Percentiles rank a stretch among this genome's conserved stretches.
These are phyloP conservation scores for Puccinia novopanici DNA, from an alignment of 1,284 basidiomycete genomes.

Conservation along the genomic window DNA sequence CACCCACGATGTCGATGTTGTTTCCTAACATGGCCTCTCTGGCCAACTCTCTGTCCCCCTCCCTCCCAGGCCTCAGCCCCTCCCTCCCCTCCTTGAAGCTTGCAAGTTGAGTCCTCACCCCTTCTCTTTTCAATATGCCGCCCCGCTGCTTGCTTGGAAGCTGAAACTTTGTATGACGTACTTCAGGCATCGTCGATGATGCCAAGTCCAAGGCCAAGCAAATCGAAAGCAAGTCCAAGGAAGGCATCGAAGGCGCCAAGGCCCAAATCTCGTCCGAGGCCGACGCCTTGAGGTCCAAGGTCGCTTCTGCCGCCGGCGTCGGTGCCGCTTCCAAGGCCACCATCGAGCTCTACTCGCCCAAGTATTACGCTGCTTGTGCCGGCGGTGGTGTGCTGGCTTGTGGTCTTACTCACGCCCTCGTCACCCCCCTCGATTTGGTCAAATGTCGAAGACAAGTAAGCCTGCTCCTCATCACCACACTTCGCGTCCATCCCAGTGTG, in stretches of 20 bases:
- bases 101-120: constrained; percentile 21
- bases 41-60: constrained; percentile 51
- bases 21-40: constrained; percentile 49
- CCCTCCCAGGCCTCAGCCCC: constrained; percentile 45
- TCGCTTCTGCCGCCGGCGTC: constrained; percentile 51
- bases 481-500: neutral
- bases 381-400: constrained; percentile 58
- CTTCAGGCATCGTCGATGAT: constrained; percentile 53
- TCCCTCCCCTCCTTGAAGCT: constrained; percentile 47
- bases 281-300: constrained; percentile 50
- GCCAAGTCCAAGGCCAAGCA: constrained; percentile 54
- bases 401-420: constrained; percentile 58
- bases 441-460: constrained; percentile 58
- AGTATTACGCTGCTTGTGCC: constrained; percentile 58
- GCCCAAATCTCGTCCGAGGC: constrained; percentile 53
- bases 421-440: constrained; percentile 59
- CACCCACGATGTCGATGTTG: constrained; percentile 46
- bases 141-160: constrained; percentile 1
- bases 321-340: constrained; percentile 53
- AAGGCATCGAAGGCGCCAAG: constrained; percentile 55
- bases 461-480: neutral
- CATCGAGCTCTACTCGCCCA: constrained; percentile 57
- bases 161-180: neutral
- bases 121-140: neutral
- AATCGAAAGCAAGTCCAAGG: constrained; percentile 53